Conservation (phyloP, 106 monocot genomes). For the Amphibolis antarctica region DNA sequence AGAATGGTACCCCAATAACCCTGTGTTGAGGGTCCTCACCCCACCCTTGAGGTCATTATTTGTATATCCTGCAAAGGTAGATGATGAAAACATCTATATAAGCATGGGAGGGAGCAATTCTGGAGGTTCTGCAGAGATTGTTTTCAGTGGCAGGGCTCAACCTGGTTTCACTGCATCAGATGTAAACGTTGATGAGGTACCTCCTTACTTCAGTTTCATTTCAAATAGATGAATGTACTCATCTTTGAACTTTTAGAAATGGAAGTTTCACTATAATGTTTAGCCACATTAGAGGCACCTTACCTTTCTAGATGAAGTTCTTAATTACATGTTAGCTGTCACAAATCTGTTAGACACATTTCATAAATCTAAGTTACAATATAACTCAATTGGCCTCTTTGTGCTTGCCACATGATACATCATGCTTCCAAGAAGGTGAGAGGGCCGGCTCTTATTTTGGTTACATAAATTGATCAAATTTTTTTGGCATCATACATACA, state of each 20-base stretch:
- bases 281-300: too few relatives aligned
- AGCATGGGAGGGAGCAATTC: constrained; percentile 27
- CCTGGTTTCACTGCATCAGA: constrained; percentile 79
- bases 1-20: constrained; percentile 95
- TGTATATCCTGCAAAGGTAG: constrained; percentile 65
- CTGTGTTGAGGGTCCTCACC: constrained; percentile 72
- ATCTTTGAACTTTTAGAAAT: too few relatives aligned
- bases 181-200: constrained; percentile 92
- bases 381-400: too few relatives aligned
- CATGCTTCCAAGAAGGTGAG: too few relatives aligned
- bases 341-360: too few relatives aligned
- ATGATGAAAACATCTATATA: constrained; percentile 70
- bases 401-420: too few relatives aligned
- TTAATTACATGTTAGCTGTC: too few relatives aligned
- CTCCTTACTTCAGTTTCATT: neutral
- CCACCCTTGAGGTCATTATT: constrained; percentile 63
- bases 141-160: constrained; percentile 87
- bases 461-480: neutral
- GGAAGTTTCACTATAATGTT: too few relatives aligned
- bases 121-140: constrained; percentile 77
- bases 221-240: too few relatives aligned
- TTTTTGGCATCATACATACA: neutral
- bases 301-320: too few relatives aligned
- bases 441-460: neutral
- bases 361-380: too few relatives aligned